phyloP scores from a whole-genome alignment of 768 basidiomycete genomes.

The Termitomyces sp. region DNA sequence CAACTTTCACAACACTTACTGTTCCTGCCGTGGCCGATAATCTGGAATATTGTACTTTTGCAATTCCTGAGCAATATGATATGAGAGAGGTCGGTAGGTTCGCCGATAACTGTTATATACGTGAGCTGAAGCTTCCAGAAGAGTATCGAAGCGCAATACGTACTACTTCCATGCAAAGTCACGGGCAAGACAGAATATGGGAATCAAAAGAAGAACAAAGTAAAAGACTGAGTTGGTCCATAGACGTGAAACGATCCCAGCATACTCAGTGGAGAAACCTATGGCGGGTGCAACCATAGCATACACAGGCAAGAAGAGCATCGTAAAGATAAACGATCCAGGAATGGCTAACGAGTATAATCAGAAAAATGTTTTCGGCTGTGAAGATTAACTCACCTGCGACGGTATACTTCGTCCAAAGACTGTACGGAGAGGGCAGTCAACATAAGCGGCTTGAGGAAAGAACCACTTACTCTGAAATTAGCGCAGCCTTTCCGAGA shows the following conservation, averaged over 20 bases:
- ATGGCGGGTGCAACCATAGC: slow-evolving; percentile 81
- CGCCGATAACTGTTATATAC: slow-evolving; percentile 67
- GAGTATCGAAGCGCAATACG: slow-evolving; percentile 25
- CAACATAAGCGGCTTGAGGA: not conserved
- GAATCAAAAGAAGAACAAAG: slow-evolving; percentile 80
- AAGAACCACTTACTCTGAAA: slow-evolving; percentile 80
- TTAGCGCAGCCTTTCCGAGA: slow-evolving; percentile 93
- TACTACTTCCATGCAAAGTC: slow-evolving; percentile 99
- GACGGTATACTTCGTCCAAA: slow-evolving; percentile 99
- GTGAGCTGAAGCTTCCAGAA: slow-evolving; percentile 9
- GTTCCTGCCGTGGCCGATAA: slow-evolving; percentile 95
- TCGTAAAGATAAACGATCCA: slow-evolving; percentile 95
- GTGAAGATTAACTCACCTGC: slow-evolving; percentile 49
- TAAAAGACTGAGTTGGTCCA: slow-evolving; percentile 92
- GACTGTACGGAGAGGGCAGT: slow-evolving; percentile 36
- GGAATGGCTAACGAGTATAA: slow-evolving; percentile 68
- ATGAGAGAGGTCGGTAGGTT: slow-evolving; percentile 88
- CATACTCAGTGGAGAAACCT: slow-evolving; percentile 88
- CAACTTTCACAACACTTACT: slow-evolving; percentile 47
- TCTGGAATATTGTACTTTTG: slow-evolving; percentile 98
- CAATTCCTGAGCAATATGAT: slow-evolving; percentile 98
- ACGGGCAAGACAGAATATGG: slow-evolving; percentile 77
- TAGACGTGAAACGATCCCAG: slow-evolving; percentile 83
- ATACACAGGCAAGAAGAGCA: slow-evolving; percentile 91
- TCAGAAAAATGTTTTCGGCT: not conserved